Percentiles rank a stretch among this genome's conserved stretches.
phyloP scores from a whole-genome alignment of 495 filamentous ascomycete species.

The Penicillium subrubescens region DNA sequence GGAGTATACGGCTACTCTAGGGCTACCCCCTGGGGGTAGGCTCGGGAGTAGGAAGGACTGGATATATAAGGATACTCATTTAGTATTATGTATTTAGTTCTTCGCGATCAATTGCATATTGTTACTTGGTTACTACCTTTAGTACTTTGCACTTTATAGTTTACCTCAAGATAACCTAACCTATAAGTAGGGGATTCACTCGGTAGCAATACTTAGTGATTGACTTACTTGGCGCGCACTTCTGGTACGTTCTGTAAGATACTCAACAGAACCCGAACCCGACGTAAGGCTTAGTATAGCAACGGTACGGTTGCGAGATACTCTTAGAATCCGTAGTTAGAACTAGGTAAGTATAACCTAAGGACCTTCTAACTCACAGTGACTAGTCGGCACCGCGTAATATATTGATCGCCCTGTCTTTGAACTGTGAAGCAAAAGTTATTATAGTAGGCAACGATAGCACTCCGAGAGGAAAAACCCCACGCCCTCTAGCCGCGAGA shows the following conservation, averaged over 20 bases:
- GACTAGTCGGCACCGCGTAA: background rate
- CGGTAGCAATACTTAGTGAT: too few species aligned
- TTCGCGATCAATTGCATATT: background rate
- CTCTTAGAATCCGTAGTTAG: background rate
- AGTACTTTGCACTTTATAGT: constrained; percentile 7
- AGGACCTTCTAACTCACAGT: background rate
- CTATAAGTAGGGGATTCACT: background rate
- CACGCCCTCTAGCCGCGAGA: too few species aligned
- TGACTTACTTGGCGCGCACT: too few species aligned
- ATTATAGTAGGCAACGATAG: too few species aligned
- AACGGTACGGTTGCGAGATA: background rate
- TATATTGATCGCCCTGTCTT: constrained; percentile 1
- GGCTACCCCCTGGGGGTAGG: too few species aligned
- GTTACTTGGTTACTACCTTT: background rate
- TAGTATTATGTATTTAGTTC: background rate
- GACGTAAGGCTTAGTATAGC: background rate
- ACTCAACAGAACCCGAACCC: background rate
- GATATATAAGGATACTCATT: background rate
- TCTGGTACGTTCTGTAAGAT: too few species aligned
- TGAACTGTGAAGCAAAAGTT: too few species aligned
- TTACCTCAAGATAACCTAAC: constrained; percentile 2
- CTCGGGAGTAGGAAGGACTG: too few species aligned
- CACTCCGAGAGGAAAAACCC: too few species aligned
- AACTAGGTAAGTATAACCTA: background rate
- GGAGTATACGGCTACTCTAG: too few species aligned